Evolutionary conservation across 78 protist genomes (phyloP).

Genomic region (Monosiga brevicollis): DNA sequence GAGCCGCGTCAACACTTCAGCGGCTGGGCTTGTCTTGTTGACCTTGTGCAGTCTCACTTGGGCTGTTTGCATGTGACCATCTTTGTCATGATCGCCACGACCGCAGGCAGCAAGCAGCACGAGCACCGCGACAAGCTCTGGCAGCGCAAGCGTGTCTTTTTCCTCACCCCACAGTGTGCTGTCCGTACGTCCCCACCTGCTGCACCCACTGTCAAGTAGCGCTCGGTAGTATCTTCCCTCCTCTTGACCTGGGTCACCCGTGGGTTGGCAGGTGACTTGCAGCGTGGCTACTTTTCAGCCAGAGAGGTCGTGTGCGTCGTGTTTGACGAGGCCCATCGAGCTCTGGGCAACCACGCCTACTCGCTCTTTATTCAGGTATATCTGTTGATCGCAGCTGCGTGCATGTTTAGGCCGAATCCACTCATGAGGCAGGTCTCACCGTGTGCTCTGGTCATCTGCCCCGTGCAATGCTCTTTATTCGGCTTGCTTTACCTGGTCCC

Average conservation of each 20-base stretch:
- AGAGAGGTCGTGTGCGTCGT: conserved; percentile 34
- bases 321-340: conserved; percentile 82
- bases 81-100: no score
- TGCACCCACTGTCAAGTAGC: not conserved
- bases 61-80: no score
- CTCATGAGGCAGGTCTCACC: no score
- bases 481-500: no score
- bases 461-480: no score
- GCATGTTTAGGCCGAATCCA: no score
- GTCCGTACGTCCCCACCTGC: not conserved
- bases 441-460: no score
- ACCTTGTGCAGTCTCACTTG: no score
- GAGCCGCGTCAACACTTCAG: no score
- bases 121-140: conserved; percentile 18
- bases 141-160: conserved; percentile 62
- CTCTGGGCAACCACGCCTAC: conserved; percentile 67
- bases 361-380: conserved; percentile 9
- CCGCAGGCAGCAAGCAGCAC: conserved; percentile 50
- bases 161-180: conserved; percentile 67
- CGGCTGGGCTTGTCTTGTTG: no score
- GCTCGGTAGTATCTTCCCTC: not conserved
- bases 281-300: conserved; percentile 23
- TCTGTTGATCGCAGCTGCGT: no score
- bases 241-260: not conserved
- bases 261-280: conserved; percentile 50